Evolutionary conservation across 2,329 filamentous ascomycete species (phyloP).

Genomic region (Stemphylium vesicarium): DNA sequence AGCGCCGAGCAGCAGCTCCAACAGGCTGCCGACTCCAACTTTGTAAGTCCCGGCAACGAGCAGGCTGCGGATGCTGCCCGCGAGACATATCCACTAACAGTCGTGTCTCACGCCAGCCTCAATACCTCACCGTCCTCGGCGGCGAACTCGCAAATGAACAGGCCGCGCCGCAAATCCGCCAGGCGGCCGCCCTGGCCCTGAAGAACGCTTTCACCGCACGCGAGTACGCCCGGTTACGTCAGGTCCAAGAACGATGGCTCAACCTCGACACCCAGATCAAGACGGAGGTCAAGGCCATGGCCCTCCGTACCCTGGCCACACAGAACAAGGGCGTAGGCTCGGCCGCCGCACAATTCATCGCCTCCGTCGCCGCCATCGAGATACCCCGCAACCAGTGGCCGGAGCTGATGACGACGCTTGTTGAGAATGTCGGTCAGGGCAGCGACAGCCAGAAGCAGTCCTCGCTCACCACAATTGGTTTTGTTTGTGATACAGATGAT

Average conservation of each 20-base stretch:
- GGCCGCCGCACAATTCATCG: conserved; percentile 92
- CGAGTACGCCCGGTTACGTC: conserved; percentile 84
- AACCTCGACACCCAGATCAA: conserved; percentile 82
- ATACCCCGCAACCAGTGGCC: conserved; percentile 91
- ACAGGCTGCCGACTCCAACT: conserved; percentile 92
- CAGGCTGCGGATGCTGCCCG: conserved; percentile 25
- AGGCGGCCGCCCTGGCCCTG: conserved; percentile 91
- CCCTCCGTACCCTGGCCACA: conserved; percentile 85
- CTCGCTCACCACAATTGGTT: conserved; percentile 94
- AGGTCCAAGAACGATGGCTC: conserved; percentile 93
- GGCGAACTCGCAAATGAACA: conserved; percentile 92
- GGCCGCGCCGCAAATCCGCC: conserved; percentile 82
- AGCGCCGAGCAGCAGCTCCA: conserved; percentile 92
- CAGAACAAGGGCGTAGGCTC: conserved; percentile 82
- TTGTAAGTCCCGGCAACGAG: conserved; percentile 67
- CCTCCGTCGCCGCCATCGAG: conserved; percentile 93
- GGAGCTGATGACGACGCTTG: conserved; percentile 85
- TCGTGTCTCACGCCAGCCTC: conserved; percentile 65
- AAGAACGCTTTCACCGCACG: conserved; percentile 98
- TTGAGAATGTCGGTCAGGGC: conserved; percentile 90
- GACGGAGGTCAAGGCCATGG: conserved; percentile 83
- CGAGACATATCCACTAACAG: conserved; percentile 39
- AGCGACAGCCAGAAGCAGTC: conserved; percentile 90
- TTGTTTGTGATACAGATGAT: conserved; percentile 97
- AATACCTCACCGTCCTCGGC: conserved; percentile 83